These are phyloP conservation scores for Lodderomyces beijingensis DNA, from an alignment of 1,139 yeast species.

Conservation along the genomic window DNA sequence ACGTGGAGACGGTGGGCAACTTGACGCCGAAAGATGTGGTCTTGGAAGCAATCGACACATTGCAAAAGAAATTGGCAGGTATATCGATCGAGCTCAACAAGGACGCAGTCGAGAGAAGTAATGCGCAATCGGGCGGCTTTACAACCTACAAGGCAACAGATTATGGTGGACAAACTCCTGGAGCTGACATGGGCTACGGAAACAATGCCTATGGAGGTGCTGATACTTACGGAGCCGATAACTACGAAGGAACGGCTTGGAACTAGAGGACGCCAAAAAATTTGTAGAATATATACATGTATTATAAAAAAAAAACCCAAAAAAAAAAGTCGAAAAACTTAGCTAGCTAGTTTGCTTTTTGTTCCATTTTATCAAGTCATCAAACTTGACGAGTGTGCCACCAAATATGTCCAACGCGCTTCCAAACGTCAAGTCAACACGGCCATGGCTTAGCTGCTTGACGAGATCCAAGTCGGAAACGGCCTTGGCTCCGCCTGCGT, in stretches of 20 bases:
- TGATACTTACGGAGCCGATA: conserved; percentile 11
- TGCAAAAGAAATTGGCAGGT: conserved; percentile 88
- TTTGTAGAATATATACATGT: too few relatives aligned
- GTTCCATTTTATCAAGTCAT: conserved; percentile 76
- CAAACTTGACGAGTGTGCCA: conserved; percentile 70
- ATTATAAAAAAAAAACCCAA: background rate
- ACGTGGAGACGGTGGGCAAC: conserved; percentile 89
- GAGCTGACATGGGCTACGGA: conserved; percentile 42
- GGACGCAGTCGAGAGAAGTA: conserved; percentile 48
- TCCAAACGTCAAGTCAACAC: conserved; percentile 88
- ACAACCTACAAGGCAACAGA: conserved; percentile 49
- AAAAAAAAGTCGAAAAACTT: background rate
- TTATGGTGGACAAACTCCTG: conserved; percentile 34
- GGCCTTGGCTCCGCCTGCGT: conserved; percentile 95
- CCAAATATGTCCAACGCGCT: conserved; percentile 94
- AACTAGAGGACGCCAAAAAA: too few relatives aligned
- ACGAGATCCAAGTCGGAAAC: conserved; percentile 66
- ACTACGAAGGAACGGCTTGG: too few relatives aligned
- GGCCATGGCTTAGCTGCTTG: conserved; percentile 62
- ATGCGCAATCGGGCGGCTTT: conserved; percentile 41
- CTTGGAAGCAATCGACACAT: conserved; percentile 71
- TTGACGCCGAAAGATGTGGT: conserved; percentile 89
- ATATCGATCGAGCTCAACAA: conserved; percentile 77
- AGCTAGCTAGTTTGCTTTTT: conserved; percentile 4
- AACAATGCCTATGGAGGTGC: conserved; percentile 29